Evolutionary conservation across 1,139 yeast species (phyloP), one percentile per base, ranked within the genome.

Genomic region (Pichia sp.): DNA sequence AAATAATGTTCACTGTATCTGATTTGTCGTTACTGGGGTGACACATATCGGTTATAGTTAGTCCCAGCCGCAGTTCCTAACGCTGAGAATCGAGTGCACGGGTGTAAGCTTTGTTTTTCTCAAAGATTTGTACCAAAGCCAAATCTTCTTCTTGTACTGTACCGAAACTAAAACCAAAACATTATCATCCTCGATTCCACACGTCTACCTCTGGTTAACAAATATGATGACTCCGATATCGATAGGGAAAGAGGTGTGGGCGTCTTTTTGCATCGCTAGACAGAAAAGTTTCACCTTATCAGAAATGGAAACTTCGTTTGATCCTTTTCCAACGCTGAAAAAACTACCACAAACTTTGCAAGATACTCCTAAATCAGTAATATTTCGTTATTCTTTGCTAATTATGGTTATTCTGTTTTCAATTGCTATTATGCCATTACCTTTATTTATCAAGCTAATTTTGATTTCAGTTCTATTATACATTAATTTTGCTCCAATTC

Each of bases 401-500:
- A 39, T 64, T 44, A 45, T 60, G 45, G 60, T 76, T 47, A 64
- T 71, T 12, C 6, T 40, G 4, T 51, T 48, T 31, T 48, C 52
- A 18, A 39, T 52, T 11, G 28, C 31, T 2, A 49, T 78, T 39
- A 67, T 71, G 50, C 77, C 78, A 5, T 77, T 83, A 12, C 60
- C 72, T 3, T 58, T 74, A 38, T 42, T 75, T 23, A 49, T 67
- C 40, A 75, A 79, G 52, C 47, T 72, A 14, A 59, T 72, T 18
- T 56, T 78, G 26, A 55, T 69, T 15, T 39, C 58, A 10, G 61
- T 60, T 5, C 66, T 72, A 42, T 38, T 54, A 12, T 53, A 68
- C 31, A 60, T 73, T 39, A 71, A 84, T 52, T 59, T 80, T 34
- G 54, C 84, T 8, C 96, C 97, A 7, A 62, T 84, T 41, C 80